phyloP scores from a whole-genome alignment of 139 green algal genomes.

The Chlamydomonas urium region DNA sequence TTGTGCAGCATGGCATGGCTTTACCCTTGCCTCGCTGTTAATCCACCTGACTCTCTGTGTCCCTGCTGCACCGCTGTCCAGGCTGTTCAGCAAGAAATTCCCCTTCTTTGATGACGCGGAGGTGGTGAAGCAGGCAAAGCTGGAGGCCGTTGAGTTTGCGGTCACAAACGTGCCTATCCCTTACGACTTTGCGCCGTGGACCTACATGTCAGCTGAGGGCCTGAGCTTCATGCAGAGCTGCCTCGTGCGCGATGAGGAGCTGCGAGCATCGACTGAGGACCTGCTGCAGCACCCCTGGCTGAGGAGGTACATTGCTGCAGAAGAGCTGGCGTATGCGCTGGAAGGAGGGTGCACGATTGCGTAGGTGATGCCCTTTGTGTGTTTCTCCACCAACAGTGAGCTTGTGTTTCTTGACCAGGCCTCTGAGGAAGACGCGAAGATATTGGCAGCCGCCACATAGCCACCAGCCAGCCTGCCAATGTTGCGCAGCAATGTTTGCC shows the following conservation, averaged over 20 bases:
- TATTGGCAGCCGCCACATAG: too few species aligned
- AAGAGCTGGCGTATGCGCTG: too few species aligned
- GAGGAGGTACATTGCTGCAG: too few species aligned
- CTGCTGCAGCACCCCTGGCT: slow-evolving; percentile 40
- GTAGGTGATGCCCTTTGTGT: too few species aligned
- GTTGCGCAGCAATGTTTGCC: too few species aligned
- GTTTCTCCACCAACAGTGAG: too few species aligned
- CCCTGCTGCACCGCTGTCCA: not conserved
- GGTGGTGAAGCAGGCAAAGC: not conserved
- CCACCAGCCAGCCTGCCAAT: too few species aligned
- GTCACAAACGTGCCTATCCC: slow-evolving; percentile 19
- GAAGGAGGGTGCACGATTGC: too few species aligned
- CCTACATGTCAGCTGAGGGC: slow-evolving; percentile 35
- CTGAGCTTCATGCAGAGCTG: slow-evolving; percentile 20
- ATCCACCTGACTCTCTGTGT: not conserved
- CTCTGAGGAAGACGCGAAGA: too few species aligned
- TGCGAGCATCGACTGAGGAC: slow-evolving; percentile 36
- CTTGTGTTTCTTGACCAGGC: too few species aligned
- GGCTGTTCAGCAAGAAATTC: slow-evolving; percentile 25
- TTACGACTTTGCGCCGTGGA: slow-evolving; percentile 41
- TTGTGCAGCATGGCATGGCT: not conserved
- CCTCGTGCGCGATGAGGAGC: slow-evolving; percentile 27
- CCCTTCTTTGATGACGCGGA: slow-evolving; percentile 44
- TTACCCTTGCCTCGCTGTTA: not conserved
- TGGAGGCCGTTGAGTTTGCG: slow-evolving; percentile 22